A percentile compares a stretch with the other conserved stretches of the same genome.
Conservation (phyloP, 805 yeast genomes). For the Ogataea trehalophila region DNA sequence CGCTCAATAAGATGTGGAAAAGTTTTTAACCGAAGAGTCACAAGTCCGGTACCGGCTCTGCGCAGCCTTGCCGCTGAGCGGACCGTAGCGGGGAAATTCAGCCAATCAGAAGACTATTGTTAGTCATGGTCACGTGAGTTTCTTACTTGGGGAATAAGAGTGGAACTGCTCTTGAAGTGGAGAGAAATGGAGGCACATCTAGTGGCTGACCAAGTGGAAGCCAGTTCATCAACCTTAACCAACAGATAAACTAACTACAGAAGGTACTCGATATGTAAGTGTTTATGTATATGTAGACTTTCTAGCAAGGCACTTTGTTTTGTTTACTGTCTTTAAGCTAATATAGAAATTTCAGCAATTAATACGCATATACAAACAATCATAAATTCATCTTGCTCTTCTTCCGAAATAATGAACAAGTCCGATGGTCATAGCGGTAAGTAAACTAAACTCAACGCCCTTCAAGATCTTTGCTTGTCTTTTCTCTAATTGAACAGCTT, state of each 20-base stretch:
- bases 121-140: neutral
- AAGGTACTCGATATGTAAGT: no score
- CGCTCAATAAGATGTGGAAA: no score
- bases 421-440: conserved; percentile 12
- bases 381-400: conserved; percentile 1
- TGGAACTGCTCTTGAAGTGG: neutral
- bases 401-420: conserved; percentile 4
- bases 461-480: conserved; percentile 52
- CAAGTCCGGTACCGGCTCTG: conserved; percentile 9
- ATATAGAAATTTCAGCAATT: no score
- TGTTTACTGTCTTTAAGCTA: no score
- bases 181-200: no score
- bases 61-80: no score
- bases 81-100: conserved; percentile 1
- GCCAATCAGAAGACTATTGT: conserved; percentile 1
- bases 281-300: no score
- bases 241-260: no score
- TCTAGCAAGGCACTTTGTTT: no score
- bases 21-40: neutral
- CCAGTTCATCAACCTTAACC: no score
- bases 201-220: no score
- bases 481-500: conserved; percentile 51
- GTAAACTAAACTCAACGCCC: conserved; percentile 17
- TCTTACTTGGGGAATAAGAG: neutral
- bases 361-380: neutral